Percentiles rank a stretch among this genome's conserved stretches.
Evolutionary conservation across 2,329 filamentous ascomycete genomes (phyloP).

Genomic region (Ophiostoma tasmaniense): DNA sequence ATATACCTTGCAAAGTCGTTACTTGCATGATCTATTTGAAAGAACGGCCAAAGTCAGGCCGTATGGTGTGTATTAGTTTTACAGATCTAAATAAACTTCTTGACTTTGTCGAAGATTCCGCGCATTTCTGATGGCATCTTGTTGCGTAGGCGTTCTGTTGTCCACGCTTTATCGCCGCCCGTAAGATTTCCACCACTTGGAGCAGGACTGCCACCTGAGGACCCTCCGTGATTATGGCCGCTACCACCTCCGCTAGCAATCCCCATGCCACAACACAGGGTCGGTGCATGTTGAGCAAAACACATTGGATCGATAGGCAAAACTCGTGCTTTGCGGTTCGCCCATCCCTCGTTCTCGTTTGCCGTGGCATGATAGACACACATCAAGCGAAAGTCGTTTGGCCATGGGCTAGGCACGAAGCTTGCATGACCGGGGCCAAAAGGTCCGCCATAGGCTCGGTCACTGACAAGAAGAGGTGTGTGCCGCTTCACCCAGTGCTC

Average conservation of each 20-base stretch:
- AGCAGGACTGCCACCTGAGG: background rate
- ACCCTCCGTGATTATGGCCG: background rate
- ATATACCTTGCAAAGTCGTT: background rate
- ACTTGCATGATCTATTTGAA: too few species aligned
- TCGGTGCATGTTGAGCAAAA: background rate
- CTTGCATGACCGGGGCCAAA: conserved; percentile 3
- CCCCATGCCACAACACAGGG: conserved; percentile 3
- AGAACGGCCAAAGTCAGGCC: background rate
- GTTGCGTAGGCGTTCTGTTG: background rate
- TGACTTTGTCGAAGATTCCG: conserved; percentile 4
- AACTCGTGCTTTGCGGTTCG: conserved; percentile 1
- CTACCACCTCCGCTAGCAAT: background rate
- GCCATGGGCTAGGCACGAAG: conserved; percentile 3
- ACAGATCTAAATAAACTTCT: background rate
- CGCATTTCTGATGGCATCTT: conserved; percentile 6
- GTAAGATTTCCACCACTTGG: background rate
- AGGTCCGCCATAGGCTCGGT: conserved; percentile 3
- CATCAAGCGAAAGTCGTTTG: background rate
- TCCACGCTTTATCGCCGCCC: conserved; percentile 1
- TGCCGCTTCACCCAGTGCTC: conserved; percentile 1
- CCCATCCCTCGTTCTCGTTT: conserved; percentile 1
- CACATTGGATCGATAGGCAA: conserved; percentile 3
- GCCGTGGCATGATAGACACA: conserved; percentile 6
- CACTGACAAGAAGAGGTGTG: conserved; percentile 1
- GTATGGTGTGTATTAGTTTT: background rate